Base-by-base conservation (phyloP, 495 filamentous ascomycete genomes). In the Podospora pseudopauciseta region DNA sequence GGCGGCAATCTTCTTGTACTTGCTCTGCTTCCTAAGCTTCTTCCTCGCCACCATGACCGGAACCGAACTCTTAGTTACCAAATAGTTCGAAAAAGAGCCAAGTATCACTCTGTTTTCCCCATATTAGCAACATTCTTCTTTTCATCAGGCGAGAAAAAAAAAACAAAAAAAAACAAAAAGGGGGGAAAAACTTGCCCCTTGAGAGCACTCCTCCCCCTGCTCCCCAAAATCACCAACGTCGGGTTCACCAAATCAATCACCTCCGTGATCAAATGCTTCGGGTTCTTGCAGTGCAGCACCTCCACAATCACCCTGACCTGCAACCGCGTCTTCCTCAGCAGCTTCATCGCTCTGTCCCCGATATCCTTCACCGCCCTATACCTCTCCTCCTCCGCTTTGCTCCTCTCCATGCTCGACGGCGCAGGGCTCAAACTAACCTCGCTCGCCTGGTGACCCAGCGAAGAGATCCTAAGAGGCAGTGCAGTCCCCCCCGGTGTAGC, bases 241-340 rank as follows among this genome's bases (percentile, higher is more conserved):
- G 95, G 95, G 62, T 89, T 89, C 60, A 97, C 84, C 64, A 89
- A 86, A 79, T 99, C 95, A 75, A 99, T 97, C 70, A 93, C 91
- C 80, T 95, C 92, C 3, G 89, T 93, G 57, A 95, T 87, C 75
- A 95, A 81, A 75, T 92, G 88, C 77, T 90, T 92, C 6, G 94
- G 93, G 71, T 91, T 96, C 84, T 97, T 97, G 89, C 95, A 98
- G 76, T 98, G 94, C 70, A 98, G 92, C 23, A 97, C 94, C 77
- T 99, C 95, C 44, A 99, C 89, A 28, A 95, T 92, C 64, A 97
- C 87, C 60, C 92, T 88, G 49, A 97, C 93, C 75, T 98, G 94
- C 55, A 99, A 82, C 65, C 91, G 83, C 5, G 95, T 99, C 83
- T 93, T 96, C 70, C 94, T 86, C 67, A 99, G 82, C 58, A 97